Conservation (phyloP, 352 stramenopile genomes). For the Aphanomyces invadans region DNA sequence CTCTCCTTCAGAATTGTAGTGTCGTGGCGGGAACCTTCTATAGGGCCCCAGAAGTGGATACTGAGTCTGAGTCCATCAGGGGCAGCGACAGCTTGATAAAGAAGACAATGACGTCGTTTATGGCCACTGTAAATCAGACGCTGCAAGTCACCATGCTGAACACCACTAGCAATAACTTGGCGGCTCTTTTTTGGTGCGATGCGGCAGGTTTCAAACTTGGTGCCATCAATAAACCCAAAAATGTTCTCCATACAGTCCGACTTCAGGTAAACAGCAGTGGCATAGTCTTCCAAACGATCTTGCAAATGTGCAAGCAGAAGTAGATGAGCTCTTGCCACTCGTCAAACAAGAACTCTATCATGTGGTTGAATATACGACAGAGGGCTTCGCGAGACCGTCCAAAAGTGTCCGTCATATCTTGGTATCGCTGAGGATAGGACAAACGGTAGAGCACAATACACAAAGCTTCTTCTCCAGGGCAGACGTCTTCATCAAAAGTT, state of each 20-base stretch:
- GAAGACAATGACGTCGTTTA: conserved; percentile 1
- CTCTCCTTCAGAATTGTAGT: conserved; percentile 2
- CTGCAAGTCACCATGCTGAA: neutral
- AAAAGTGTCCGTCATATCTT: neutral
- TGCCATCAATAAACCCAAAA: conserved; percentile 14
- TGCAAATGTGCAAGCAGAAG: neutral
- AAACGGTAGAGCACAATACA: neutral
- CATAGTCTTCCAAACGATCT: conserved; percentile 3
- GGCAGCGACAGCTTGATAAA: conserved; percentile 7
- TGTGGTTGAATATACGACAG: neutral
- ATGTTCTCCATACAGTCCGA: neutral
- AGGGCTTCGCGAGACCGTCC: neutral
- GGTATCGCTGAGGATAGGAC: neutral
- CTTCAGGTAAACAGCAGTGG: neutral
- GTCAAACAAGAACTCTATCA: neutral
- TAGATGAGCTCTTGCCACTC: neutral
- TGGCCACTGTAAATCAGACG: conserved; percentile 1
- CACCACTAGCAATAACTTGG: neutral
- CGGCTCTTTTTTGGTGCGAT: neutral
- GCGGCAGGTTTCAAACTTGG: conserved; percentile 14
- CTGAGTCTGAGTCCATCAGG: conserved; percentile 10
- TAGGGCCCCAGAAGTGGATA: conserved; percentile 6
- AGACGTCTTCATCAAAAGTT: neutral
- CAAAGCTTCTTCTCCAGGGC: neutral
- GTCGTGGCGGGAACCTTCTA: conserved; percentile 14